These are phyloP conservation scores for Trypanosoma melophagium DNA, from an alignment of 208 protist genomes.

Conservation along the genomic window DNA sequence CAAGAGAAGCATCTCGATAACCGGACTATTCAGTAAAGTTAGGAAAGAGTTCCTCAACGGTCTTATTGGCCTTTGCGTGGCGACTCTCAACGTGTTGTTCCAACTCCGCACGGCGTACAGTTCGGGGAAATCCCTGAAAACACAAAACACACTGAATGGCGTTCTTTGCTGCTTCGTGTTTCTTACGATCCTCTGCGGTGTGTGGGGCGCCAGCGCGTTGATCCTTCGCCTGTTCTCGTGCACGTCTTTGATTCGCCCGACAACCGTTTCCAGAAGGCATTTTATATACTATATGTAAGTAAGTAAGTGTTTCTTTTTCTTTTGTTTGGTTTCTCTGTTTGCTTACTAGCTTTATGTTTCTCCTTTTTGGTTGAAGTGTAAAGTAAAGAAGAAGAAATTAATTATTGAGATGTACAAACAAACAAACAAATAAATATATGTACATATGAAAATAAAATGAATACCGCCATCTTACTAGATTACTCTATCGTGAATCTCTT, in stretches of 20 bases:
- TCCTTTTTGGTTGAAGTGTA: too few species aligned
- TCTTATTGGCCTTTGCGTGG: conserved; percentile 58
- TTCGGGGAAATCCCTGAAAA: conserved; percentile 73
- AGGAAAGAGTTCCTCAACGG: conserved; percentile 60
- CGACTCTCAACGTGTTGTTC: conserved; percentile 73
- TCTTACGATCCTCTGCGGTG: conserved; percentile 64
- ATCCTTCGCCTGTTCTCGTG: conserved; percentile 52
- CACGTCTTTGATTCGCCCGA: conserved; percentile 63
- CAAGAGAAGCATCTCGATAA: too few species aligned
- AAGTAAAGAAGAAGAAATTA: too few species aligned
- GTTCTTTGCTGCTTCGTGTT: conserved; percentile 76
- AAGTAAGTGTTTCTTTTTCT: conserved; percentile 22
- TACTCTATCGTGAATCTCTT: too few species aligned
- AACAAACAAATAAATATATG: too few species aligned
- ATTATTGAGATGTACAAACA: too few species aligned
- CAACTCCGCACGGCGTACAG: conserved; percentile 65
- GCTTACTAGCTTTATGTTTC: too few species aligned
- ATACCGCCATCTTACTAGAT: too few species aligned
- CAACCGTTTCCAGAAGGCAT: conserved; percentile 83
- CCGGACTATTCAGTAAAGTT: conserved; percentile 42
- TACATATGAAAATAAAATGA: too few species aligned
- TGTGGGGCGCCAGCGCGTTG: conserved; percentile 40
- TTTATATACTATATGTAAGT: background rate
- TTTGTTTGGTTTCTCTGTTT: background rate
- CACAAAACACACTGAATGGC: conserved; percentile 75